Evolutionary conservation across 2,329 filamentous ascomycete genomes (phyloP).

Genomic region (Diplodia scrobiculata): DNA sequence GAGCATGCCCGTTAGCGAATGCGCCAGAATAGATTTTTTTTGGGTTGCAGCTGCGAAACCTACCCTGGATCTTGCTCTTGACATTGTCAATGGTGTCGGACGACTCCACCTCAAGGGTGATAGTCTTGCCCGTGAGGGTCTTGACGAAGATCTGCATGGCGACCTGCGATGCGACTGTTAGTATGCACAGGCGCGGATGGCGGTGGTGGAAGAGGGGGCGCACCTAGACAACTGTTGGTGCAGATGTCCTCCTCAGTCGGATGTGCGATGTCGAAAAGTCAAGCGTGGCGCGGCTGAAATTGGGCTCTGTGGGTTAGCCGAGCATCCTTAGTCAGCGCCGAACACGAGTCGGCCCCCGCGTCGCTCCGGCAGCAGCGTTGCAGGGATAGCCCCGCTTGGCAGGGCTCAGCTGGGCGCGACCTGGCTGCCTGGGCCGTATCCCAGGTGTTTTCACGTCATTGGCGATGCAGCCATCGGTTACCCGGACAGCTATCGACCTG

Average conservation of each 20-base stretch:
- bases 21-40: background rate
- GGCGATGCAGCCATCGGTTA: conserved; percentile 24
- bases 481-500: conserved; percentile 26
- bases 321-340: conserved; percentile 19
- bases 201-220: background rate
- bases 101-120: conserved; percentile 99
- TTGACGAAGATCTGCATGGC: conserved; percentile 59
- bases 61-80: conserved; percentile 90
- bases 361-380: background rate
- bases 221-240: conserved; percentile 56
- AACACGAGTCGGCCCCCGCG: conserved; percentile 14
- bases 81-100: conserved; percentile 99
- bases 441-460: conserved; percentile 25
- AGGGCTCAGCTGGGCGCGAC: conserved; percentile 8
- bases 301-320: conserved; percentile 24
- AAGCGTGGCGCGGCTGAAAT: conserved; percentile 20
- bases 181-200: conserved; percentile 1
- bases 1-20: conserved; percentile 35
- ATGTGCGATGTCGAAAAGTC: conserved; percentile 39
- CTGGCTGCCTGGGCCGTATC: conserved; percentile 17
- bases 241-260: conserved; percentile 63
- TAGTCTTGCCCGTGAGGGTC: conserved; percentile 96
- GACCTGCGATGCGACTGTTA: conserved; percentile 37
- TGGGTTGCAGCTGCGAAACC: conserved; percentile 32
- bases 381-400: conserved; percentile 7